phyloP scores from a whole-genome alignment of 78 protist genomes.

The Isochrysis galbana region DNA sequence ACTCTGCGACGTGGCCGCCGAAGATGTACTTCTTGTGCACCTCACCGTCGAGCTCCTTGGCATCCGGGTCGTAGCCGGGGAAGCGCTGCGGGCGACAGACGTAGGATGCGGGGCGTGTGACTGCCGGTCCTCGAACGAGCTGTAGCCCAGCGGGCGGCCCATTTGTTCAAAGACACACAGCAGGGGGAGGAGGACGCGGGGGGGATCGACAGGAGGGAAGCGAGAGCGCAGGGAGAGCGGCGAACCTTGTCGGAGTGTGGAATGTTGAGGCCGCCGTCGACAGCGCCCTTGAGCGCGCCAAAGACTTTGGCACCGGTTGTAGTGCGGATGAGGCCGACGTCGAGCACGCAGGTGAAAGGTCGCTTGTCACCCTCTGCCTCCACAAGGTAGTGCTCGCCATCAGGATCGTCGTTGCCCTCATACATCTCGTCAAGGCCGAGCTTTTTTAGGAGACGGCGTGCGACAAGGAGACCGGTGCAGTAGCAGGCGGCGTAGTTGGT shows the following conservation, averaged over 20 bases:
- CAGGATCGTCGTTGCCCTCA: slow-evolving; percentile 42
- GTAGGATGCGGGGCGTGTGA: background rate
- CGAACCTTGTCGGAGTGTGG: slow-evolving; percentile 87
- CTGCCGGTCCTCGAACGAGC: background rate
- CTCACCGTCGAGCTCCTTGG: slow-evolving; percentile 77
- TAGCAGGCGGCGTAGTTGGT: slow-evolving; percentile 95
- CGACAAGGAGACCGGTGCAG: slow-evolving; percentile 80
- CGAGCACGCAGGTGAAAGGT: slow-evolving; percentile 42
- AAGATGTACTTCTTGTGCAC: slow-evolving; percentile 83
- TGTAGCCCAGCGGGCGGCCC: background rate
- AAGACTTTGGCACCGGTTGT: slow-evolving; percentile 91
- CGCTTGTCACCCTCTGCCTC: background rate
- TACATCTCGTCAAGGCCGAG: slow-evolving; percentile 72
- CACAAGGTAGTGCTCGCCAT: slow-evolving; percentile 60
- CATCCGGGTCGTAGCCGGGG: slow-evolving; percentile 89
- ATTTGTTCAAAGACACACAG: background rate
- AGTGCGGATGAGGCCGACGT: slow-evolving; percentile 93
- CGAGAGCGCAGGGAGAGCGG: background rate
- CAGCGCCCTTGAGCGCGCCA: slow-evolving; percentile 93
- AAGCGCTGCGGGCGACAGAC: slow-evolving; percentile 68
- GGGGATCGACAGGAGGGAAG: background rate
- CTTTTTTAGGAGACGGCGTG: slow-evolving; percentile 93
- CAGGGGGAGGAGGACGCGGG: background rate
- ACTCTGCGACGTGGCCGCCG: slow-evolving; percentile 96
- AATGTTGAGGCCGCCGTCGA: slow-evolving; percentile 96